Base-by-base conservation (phyloP, 805 yeast genomes). In the Wickerhamomyces canadensis region DNA sequence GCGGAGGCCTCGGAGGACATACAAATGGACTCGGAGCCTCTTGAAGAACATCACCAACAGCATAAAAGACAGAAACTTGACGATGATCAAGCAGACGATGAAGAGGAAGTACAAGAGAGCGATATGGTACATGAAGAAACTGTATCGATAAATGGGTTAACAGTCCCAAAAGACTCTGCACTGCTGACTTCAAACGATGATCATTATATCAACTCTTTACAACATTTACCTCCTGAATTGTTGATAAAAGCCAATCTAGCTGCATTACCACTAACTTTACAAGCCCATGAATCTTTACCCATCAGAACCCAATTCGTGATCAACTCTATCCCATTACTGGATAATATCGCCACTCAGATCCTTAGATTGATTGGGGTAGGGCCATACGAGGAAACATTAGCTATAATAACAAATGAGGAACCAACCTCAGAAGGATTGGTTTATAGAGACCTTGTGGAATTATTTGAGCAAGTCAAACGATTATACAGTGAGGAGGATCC, bases 311-410 rank as follows among this genome's bases (percentile, higher is more conserved):
- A 82, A 52, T 63, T 83, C 28, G 63, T 80, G 21, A 64, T 83
- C 37, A 79, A 80, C 47, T 72, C 88, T 0, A 60, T 88, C 29
- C 89, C 94, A 0, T 73, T 85, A 1, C 61, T 89, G 42, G 96
- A 88, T 53, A 85, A 85, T 47, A 67, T 89, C 36, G 77, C 96
- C 0, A 75, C 88, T 2, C 97, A 89, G 55, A 65, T 89, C 15
- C 64, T 89, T 37, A 68, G 93, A 43, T 67, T 81, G 3, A 74
- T 88, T 27, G 82, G 85, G 8, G 68, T 74, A 19, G 83, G 83
- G 5, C 83, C 94, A 4, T 82, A 83, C 52, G 86, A 84, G 51
- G 84, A 82, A 34, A 75, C 85, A 8, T 67, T 85, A 48, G 80
- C 78, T 31, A 64, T 84, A 26, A 85, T 85, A 2, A 73, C 87